These are phyloP conservation scores for Malus fusca DNA, from an alignment of 306 rosid genomes.

Conservation along the genomic window DNA sequence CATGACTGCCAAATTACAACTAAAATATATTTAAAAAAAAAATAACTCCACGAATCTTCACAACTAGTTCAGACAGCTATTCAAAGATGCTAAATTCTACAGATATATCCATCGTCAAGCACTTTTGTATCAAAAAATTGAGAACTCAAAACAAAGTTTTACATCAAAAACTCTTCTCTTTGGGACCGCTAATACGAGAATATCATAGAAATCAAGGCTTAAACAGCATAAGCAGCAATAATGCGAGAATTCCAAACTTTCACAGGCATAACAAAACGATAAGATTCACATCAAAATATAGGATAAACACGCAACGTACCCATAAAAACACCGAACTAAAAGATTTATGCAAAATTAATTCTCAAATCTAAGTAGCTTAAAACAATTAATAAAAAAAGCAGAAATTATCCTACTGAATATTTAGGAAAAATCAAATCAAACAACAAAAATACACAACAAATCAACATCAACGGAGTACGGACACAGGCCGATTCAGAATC, in stretches of 20 bases:
- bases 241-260: neutral
- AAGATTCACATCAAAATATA: neutral
- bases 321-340: neutral
- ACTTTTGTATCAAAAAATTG: neutral
- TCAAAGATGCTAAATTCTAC: neutral
- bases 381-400: neutral
- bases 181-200: no score
- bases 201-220: neutral
- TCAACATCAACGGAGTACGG: neutral
- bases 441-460: neutral
- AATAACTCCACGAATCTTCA: neutral
- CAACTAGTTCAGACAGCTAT: neutral
- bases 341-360: neutral
- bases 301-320: neutral
- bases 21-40: neutral
- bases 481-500: neutral
- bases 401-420: neutral
- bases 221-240: neutral
- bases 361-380: neutral
- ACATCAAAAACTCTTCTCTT: neutral
- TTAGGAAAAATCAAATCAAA: neutral
- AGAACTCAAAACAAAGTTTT: neutral
- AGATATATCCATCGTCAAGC: neutral
- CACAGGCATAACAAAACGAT: neutral
- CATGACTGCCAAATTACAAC: conserved; percentile 41